phyloP scores from a whole-genome alignment of 176 grass and related monocot genomes.

The Pontederia crassipes region DNA sequence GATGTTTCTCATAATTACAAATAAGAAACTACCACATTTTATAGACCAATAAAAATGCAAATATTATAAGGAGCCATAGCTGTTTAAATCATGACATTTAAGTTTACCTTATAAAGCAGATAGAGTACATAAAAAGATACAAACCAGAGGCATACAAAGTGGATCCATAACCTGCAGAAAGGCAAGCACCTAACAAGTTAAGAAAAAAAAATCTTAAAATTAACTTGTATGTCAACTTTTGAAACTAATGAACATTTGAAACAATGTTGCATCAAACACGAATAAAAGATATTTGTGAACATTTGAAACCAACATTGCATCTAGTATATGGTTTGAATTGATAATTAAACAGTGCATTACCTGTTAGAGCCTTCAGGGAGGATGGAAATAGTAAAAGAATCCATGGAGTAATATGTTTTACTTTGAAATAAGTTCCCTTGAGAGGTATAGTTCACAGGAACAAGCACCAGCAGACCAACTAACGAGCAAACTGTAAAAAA shows the following conservation, averaged over 20 bases:
- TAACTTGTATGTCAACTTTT: neutral
- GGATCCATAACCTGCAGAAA: slow-evolving; percentile 76
- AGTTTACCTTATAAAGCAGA: slow-evolving; percentile 59
- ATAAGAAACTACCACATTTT: no score
- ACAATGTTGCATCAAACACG: no score
- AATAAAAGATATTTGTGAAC: neutral
- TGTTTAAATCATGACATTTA: neutral
- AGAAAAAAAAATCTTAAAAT: neutral
- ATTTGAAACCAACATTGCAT: neutral
- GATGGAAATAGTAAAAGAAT: slow-evolving; percentile 71
- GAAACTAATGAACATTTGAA: neutral
- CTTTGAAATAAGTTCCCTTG: slow-evolving; percentile 6
- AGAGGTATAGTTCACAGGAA: slow-evolving; percentile 57
- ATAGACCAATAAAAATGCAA: neutral
- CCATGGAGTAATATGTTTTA: slow-evolving; percentile 50
- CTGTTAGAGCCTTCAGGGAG: slow-evolving; percentile 49
- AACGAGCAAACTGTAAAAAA: slow-evolving; percentile 68
- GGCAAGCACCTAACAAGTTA: neutral
- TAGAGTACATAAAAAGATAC: slow-evolving; percentile 67
- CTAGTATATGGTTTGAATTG: neutral
- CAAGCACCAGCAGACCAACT: slow-evolving; percentile 57
- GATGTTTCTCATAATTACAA: neutral
- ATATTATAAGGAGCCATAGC: slow-evolving; percentile 6
- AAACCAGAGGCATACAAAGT: slow-evolving; percentile 66
- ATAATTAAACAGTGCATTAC: slow-evolving; percentile 16